Percentiles rank a stretch among this genome's conserved stretches.
These are phyloP conservation scores for Trebouxia sp. DNA, from an alignment of 139 green algal species.

Conservation along the genomic window DNA sequence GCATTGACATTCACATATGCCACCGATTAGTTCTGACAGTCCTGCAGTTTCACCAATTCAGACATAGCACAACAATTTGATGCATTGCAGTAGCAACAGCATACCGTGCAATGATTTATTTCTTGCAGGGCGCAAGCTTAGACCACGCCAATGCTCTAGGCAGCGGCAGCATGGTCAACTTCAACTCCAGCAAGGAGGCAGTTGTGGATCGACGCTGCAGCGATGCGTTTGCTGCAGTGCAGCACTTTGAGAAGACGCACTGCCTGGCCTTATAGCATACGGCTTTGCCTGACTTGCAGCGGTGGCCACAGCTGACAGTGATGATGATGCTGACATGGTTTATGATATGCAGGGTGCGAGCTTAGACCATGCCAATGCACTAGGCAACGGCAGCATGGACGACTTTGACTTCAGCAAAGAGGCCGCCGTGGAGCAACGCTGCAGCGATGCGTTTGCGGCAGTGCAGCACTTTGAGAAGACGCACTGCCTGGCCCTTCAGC, in stretches of 20 bases:
- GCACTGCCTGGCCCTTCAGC: slow-evolving; percentile 61
- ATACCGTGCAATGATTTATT: too few relatives aligned
- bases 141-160: background rate
- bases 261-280: slow-evolving; percentile 67
- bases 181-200: slow-evolving; percentile 39
- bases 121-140: slow-evolving; percentile 16
- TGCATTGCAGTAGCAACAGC: too few relatives aligned
- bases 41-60: too few relatives aligned
- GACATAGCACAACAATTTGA: too few relatives aligned
- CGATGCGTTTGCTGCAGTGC: slow-evolving; percentile 64
- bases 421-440: slow-evolving; percentile 44
- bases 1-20: too few relatives aligned
- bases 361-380: background rate
- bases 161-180: slow-evolving; percentile 30
- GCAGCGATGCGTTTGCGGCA: slow-evolving; percentile 60
- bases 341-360: slow-evolving; percentile 23
- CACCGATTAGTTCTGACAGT: too few relatives aligned
- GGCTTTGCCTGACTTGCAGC: slow-evolving; percentile 65
- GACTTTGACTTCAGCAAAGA: slow-evolving; percentile 45
- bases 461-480: slow-evolving; percentile 71
- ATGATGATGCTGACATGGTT: too few relatives aligned
- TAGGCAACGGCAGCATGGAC: slow-evolving; percentile 13
- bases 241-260: slow-evolving; percentile 71
- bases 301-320: too few relatives aligned
- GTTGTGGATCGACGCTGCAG: slow-evolving; percentile 50